A percentile compares a stretch with the other conserved stretches of the same genome.
These are phyloP conservation scores for Chaetomium cochliodes DNA, from an alignment of 495 filamentous ascomycete genomes.

Conservation along the genomic window DNA sequence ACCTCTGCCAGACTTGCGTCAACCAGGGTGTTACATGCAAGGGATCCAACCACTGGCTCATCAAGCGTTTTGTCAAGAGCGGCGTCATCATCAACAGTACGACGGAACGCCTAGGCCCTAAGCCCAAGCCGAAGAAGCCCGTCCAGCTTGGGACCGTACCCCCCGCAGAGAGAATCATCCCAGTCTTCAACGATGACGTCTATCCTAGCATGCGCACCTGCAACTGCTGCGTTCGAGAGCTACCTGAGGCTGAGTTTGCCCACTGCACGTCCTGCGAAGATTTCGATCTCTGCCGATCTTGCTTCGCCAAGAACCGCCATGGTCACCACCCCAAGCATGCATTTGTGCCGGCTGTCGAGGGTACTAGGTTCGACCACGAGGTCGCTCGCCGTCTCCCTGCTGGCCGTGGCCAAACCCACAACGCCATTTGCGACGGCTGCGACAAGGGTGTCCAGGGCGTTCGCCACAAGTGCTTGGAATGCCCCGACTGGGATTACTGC, in stretches of 20 bases:
- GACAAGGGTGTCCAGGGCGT: constrained; percentile 85
- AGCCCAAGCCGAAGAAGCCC: constrained; percentile 37
- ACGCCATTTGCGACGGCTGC: constrained; percentile 92
- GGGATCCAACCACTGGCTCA: constrained; percentile 81
- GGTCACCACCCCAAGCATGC: constrained; percentile 90
- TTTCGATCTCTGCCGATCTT: constrained; percentile 85
- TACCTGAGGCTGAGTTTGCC: constrained; percentile 74
- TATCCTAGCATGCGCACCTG: constrained; percentile 67
- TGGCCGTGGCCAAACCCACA: constrained; percentile 80
- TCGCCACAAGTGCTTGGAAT: constrained; percentile 95
- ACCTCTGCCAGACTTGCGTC: constrained; percentile 83
- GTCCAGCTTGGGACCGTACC: constrained; percentile 25
- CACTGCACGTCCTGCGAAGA: constrained; percentile 84
- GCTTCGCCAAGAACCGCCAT: constrained; percentile 72
- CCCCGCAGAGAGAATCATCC: constrained; percentile 26
- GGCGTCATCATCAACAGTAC: constrained; percentile 80
- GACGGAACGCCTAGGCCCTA: constrained; percentile 73
- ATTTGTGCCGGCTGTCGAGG: constrained; percentile 64
- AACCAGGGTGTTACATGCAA: constrained; percentile 71
- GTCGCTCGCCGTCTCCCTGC: constrained; percentile 66
- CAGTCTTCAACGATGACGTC: constrained; percentile 28
- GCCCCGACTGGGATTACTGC: constrained; percentile 98
- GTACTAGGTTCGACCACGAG: constrained; percentile 53
- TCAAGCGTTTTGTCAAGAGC: constrained; percentile 78
- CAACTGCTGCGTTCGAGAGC: constrained; percentile 83